phyloP scores from a whole-genome alignment of 2,329 filamentous ascomycete species.

The Scopulariopsis brevicaulis region DNA sequence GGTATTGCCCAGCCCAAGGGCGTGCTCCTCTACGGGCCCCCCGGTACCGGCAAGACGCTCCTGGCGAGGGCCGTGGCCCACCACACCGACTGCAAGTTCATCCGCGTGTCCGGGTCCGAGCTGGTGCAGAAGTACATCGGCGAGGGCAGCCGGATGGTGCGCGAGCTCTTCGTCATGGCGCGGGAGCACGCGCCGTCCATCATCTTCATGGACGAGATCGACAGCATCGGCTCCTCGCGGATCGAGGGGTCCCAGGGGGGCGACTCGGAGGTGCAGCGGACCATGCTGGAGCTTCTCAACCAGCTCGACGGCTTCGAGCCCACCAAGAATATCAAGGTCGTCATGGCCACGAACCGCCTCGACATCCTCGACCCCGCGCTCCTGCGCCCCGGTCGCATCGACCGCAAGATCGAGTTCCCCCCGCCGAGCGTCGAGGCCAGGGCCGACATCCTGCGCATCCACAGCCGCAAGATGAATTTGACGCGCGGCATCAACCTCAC shows the following conservation, averaged over 20 bases:
- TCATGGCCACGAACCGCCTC: slow-evolving; percentile 98
- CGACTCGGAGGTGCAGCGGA: slow-evolving; percentile 95
- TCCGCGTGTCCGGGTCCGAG: slow-evolving; percentile 90
- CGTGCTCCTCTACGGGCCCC: slow-evolving; percentile 90
- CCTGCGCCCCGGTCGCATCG: slow-evolving; percentile 90
- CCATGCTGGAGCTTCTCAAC: slow-evolving; percentile 96
- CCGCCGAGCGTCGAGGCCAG: slow-evolving; percentile 92
- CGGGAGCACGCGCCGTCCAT: slow-evolving; percentile 95
- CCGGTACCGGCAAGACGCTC: slow-evolving; percentile 93
- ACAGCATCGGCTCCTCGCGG: slow-evolving; percentile 94
- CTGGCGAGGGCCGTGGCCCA: slow-evolving; percentile 92
- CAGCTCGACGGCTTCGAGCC: slow-evolving; percentile 98
- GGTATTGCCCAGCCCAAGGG: slow-evolving; percentile 98
- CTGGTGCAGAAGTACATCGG: slow-evolving; percentile 99
- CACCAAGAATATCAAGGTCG: slow-evolving; percentile 99
- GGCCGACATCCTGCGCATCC: slow-evolving; percentile 94
- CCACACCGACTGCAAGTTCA: slow-evolving; percentile 99
- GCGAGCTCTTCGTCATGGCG: slow-evolving; percentile 98
- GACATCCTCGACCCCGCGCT: slow-evolving; percentile 95
- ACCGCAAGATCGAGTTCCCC: slow-evolving; percentile 98
- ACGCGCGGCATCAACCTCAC: slow-evolving; percentile 94
- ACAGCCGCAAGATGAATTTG: slow-evolving; percentile 96
- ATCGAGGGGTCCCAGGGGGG: slow-evolving; percentile 92
- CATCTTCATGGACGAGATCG: slow-evolving; percentile 99
- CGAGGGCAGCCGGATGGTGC: slow-evolving; percentile 95